Base-by-base conservation (phyloP, 768 basidiomycete genomes). In the Strobilomyces dryophilus region DNA sequence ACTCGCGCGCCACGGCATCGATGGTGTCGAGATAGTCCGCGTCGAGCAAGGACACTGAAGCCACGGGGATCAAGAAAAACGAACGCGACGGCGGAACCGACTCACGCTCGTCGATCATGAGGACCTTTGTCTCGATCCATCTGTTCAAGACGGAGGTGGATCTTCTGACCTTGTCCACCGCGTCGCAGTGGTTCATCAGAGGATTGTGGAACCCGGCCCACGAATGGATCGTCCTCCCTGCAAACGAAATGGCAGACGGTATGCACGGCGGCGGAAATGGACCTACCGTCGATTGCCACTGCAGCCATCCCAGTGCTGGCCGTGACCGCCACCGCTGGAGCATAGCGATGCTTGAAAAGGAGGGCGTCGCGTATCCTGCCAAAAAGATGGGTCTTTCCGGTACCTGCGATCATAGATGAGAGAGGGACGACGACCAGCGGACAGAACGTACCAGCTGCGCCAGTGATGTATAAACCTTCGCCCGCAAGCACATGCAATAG, bases 271-370 rank as follows among this genome's bases (percentile, higher is more conserved):
- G 6, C 32, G 32, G 32, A 32, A 32, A 32, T 32, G n/a, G n/a
- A 32, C 32, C 6, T 40, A 40, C 39, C 20, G 11, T 11, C 4
- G 14, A 49, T 31, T 0, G 20, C 2, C 11, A 31, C 14, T 4
- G 40, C 21, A 4, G 48, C 48, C 29, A 49, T 49, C 10, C 48
- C 48, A 17, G 48, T 49, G 21, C 48, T 49, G 3, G 48, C 48
- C 7, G 48, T 49, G 0, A 42, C 11, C 1, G 40, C 39, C 2
- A 49, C 40, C 1, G 48, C 48, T 8, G 48, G 14, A 5, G 14
- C 20, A n/a, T 42, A 49, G 0, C 14, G 20, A 17, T 49, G 1
- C 21, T 34, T 31, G 40, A 4, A 42, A 3, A 49, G 2, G 1
- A 49, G 29, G 3, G 48, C 39, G 21, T 49, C 26, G 15, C 12